These are phyloP conservation scores for Spergularia marina DNA, from an alignment of 148 eudicot genomes.

Conservation along the genomic window DNA sequence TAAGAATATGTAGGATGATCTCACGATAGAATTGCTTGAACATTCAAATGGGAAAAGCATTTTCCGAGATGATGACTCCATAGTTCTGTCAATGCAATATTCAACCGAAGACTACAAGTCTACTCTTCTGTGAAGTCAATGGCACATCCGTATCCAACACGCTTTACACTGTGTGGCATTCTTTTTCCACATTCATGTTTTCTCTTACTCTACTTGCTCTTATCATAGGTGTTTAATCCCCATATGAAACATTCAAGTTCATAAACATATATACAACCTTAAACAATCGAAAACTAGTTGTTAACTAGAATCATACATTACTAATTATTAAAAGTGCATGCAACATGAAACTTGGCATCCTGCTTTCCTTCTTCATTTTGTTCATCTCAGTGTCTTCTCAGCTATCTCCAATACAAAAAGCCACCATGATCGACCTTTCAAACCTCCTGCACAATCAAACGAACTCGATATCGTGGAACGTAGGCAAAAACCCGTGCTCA, in stretches of 20 bases:
- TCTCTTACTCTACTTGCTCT: not conserved
- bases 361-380: slow-evolving; percentile 24
- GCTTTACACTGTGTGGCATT: not conserved
- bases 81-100: slow-evolving; percentile 8
- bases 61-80: not conserved
- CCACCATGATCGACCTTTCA: slow-evolving; percentile 46
- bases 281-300: not conserved
- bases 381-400: slow-evolving; percentile 32
- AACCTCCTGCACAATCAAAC: slow-evolving; percentile 33
- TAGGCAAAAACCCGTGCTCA: slow-evolving; percentile 51
- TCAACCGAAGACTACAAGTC: slow-evolving; percentile 8
- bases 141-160: slow-evolving; percentile 19
- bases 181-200: not conserved
- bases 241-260: not conserved
- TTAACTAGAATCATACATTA: not conserved
- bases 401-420: slow-evolving; percentile 39
- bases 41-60: no score
- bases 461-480: slow-evolving; percentile 36
- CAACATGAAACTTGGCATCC: slow-evolving; percentile 11
- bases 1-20: no score
- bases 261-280: not conserved
- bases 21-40: no score
- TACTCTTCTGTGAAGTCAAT: slow-evolving; percentile 17
- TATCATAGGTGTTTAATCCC: not conserved
- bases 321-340: not conserved